phyloP scores from a whole-genome alignment of 768 basidiomycete species.

The Mycena crocata region DNA sequence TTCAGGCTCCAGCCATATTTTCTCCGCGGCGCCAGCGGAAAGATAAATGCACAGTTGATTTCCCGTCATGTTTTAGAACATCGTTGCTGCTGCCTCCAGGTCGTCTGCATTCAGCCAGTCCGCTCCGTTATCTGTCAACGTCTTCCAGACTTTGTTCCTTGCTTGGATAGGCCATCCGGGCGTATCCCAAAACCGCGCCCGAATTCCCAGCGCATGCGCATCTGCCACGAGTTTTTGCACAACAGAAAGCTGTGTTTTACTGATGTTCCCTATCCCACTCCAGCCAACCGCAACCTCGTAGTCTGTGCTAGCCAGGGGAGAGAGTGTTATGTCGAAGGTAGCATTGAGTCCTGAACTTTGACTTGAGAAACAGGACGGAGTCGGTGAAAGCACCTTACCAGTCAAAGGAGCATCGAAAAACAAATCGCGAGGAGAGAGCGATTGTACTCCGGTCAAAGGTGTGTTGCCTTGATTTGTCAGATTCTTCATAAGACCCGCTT shows the following conservation, averaged over 20 bases:
- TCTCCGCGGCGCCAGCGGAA: slow-evolving; percentile 31
- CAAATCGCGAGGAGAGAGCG: slow-evolving; percentile 57
- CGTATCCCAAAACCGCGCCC: slow-evolving; percentile 65
- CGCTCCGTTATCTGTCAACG: slow-evolving; percentile 54
- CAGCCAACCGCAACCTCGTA: slow-evolving; percentile 58
- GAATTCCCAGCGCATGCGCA: slow-evolving; percentile 57
- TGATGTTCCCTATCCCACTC: slow-evolving; percentile 58
- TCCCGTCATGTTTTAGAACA: slow-evolving; percentile 40
- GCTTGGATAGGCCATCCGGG: slow-evolving; percentile 61
- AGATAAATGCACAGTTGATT: slow-evolving; percentile 35
- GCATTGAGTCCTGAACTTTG: slow-evolving; percentile 38
- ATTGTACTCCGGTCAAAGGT: slow-evolving; percentile 58
- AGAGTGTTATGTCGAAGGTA: slow-evolving; percentile 54
- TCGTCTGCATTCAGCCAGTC: slow-evolving; percentile 69
- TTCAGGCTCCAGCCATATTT: slow-evolving; percentile 17
- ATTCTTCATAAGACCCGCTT: neutral
- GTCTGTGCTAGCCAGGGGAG: slow-evolving; percentile 65
- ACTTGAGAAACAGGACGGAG: neutral
- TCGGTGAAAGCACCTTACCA: slow-evolving; percentile 16
- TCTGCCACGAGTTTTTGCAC: slow-evolving; percentile 54
- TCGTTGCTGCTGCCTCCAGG: slow-evolving; percentile 51
- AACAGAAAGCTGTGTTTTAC: slow-evolving; percentile 50
- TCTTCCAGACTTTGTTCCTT: slow-evolving; percentile 56
- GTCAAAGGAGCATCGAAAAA: slow-evolving; percentile 66
- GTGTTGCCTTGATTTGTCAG: slow-evolving; percentile 46